These are phyloP conservation scores for Sphagnum magellanicum DNA, from an alignment of 228 moss, liverwort and hornwort species.

Conservation along the genomic window DNA sequence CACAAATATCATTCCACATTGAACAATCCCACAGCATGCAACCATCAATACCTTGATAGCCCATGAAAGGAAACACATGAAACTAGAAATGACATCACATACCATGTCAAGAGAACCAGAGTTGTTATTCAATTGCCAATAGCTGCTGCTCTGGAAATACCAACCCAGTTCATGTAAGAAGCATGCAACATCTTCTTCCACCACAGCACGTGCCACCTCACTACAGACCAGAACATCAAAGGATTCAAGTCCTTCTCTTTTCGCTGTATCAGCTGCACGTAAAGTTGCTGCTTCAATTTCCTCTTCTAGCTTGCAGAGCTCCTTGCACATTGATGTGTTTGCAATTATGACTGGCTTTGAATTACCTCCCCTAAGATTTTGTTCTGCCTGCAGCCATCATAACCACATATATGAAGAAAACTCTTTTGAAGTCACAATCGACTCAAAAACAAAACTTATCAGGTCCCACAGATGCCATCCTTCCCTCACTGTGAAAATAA, in stretches of 20 bases:
- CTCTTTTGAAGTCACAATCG: background rate
- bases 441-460: background rate
- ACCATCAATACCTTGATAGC: background rate
- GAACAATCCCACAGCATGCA: background rate
- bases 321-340: conserved; percentile 52
- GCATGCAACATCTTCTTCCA: conserved; percentile 42
- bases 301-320: conserved; percentile 63
- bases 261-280: conserved; percentile 27
- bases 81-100: conserved; percentile 1
- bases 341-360: conserved; percentile 80
- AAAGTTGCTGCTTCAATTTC: conserved; percentile 44
- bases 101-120: conserved; percentile 12
- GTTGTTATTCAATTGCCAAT: conserved; percentile 6
- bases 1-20: background rate
- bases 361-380: conserved; percentile 52
- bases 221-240: conserved; percentile 29
- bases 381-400: conserved; percentile 50
- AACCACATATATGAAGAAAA: background rate
- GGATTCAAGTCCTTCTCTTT: conserved; percentile 14
- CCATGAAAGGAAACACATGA: conserved; percentile 1
- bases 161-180: conserved; percentile 75
- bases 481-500: background rate
- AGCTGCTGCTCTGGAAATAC: conserved; percentile 43
- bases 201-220: conserved; percentile 28
- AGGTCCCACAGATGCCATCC: background rate